Evolutionary conservation across 352 stramenopile genomes (phyloP), one percentile per base, ranked within the genome.

Genomic region (Elongisporangium undulatum): DNA sequence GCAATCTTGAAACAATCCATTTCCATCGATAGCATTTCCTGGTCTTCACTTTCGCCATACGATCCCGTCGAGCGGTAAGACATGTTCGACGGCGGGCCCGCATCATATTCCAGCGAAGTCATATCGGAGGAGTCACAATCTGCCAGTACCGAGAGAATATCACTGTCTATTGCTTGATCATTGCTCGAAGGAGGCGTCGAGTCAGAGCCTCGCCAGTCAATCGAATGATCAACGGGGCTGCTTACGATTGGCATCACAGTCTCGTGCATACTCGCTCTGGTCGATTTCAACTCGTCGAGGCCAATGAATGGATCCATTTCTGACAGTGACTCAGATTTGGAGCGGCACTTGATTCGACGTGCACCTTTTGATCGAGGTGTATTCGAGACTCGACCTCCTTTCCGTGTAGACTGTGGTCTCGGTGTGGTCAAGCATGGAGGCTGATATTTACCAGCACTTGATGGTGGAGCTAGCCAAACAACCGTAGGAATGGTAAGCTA

Each of bases 111-210:
- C 13, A 66, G 38, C 48, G 54, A 58, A 16, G 58, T 62, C 8
- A 72, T 51, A 22, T 89, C 79, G 13, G 72, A 72, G 0, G 59
- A 55, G 41, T 85, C 77, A 51, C 69, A 89, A 51, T 74, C 77
- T 0, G 79, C 81, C 19, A 90, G 65, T 3, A 90, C 75, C 6
- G 81, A 90, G 19, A 90, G 65, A 63, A 90, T 90, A 51, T 90
- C 81, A 23, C 77, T 89, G 64, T 91, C 81, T 49, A 91, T 91
- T 1, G 79, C 77, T 1, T 89, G 75, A 1, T 91, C 79, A 12
- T 79, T 68, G 49, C 78, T 91, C 4, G 75, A 81, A 3, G 68
- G 39, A 3, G 77, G 71, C 59, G 53, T 69, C 20, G 48, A 68
- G 51, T 66, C 59, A 54, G 59, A 76, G 16, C 7, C 51, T 53